Evolutionary conservation across 2,329 filamentous ascomycete species (phyloP), one percentile per base, ranked within the genome.

Genomic region (Trichoderma atrobrunneum): DNA sequence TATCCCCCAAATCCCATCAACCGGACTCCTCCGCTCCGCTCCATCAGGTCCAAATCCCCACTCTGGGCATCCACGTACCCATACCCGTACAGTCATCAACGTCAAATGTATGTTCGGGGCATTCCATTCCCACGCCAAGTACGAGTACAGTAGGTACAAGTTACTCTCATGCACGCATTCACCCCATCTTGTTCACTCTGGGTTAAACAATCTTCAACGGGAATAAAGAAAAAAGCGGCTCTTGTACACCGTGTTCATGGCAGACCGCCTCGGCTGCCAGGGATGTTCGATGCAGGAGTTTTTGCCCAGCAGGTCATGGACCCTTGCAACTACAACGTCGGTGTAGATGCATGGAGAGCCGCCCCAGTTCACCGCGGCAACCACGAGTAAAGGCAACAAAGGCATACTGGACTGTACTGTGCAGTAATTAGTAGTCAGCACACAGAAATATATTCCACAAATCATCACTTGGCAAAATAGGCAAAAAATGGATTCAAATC

Each of bases 181-280:
- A 51, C 43, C 43, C 43, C 43, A 51, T 21, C 43, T 51, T 51
- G 5, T 51, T 54, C 48, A 21, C 48, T 24, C 48, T 54, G 11
- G 21, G 48, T 14, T 54, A 54, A 54, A 54, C 11, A n/a, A 54
- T 54, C 48, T 54, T 54, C 48, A 54, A 54, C 48, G 48, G 48
- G 48, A 54, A 54, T 54, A 54, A 54, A 32, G 10, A 32, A n/a
- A 39, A 43, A 60, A 62, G 39, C 34, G 64, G 21, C 48, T n/a
- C 64, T 67, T 65, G 64, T 69, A 51, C 66, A 61, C 36, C 56
- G 36, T 60, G 56, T 69, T 69, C 66, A 43, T 51, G 66, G 66
- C 66, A 57, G 64, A 69, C 66, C 66, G 66, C 66, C 34, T 69
- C 66, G 28, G 28, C 28, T 10, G 66, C 66, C 66, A 70, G 65